Evolutionary conservation across 1,284 basidiomycete species (phyloP).

Genomic region (Irpex rosettiformis): DNA sequence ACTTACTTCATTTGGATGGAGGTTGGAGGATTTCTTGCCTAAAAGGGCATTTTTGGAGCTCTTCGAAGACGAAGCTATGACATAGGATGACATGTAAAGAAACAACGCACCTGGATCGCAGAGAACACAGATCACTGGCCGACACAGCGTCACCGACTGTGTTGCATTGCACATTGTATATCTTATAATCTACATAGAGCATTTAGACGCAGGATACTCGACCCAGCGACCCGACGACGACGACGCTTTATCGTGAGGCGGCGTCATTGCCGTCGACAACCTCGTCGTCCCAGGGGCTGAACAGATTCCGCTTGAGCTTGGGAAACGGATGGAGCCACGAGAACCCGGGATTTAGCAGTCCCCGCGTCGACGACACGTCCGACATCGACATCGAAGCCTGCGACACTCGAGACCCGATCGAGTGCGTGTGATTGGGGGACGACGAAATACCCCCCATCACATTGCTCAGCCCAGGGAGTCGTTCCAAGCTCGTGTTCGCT

Average conservation of each 20-base stretch:
- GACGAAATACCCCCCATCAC: constrained; percentile 60
- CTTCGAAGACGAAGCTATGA: no score
- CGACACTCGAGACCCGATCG: constrained; percentile 24
- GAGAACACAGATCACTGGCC: no score
- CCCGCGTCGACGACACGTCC: constrained; percentile 18
- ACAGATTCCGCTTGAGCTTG: constrained; percentile 30
- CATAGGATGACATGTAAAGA: no score
- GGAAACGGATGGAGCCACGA: constrained; percentile 31
- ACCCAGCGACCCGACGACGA: no score
- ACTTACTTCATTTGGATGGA: no score
- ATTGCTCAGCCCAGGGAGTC: constrained; percentile 67
- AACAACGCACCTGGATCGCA: no score
- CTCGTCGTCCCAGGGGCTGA: constrained; percentile 37
- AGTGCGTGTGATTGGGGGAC: constrained; percentile 49
- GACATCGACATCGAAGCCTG: not conserved
- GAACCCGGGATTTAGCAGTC: constrained; percentile 23
- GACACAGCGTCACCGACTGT: no score
- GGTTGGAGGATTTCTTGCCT: no score
- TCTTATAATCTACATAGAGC: no score
- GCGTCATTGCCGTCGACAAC: constrained; percentile 18
- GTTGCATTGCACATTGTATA: no score
- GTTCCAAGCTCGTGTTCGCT: constrained; percentile 68
- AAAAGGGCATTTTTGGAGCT: no score
- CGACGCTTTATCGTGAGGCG: not conserved
- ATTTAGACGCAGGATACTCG: no score